These are phyloP conservation scores for Fusarium sulawesiense DNA, from an alignment of 2,329 filamentous ascomycete species.

Conservation along the genomic window DNA sequence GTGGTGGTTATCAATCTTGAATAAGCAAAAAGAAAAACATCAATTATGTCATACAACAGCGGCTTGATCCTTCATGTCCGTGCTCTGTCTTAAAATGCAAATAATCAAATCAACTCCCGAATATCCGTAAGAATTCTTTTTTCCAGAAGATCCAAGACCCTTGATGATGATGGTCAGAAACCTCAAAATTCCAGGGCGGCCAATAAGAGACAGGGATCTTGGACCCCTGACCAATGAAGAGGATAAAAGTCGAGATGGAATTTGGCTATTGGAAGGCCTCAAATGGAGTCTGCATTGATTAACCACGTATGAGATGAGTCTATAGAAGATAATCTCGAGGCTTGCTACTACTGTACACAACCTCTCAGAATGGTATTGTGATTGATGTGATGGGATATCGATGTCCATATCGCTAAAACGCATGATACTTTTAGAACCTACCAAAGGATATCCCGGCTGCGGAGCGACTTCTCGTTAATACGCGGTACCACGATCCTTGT, in stretches of 20 bases:
- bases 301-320: slow-evolving; percentile 8
- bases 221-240: slow-evolving; percentile 36
- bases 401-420: slow-evolving; percentile 4
- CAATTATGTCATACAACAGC: slow-evolving; percentile 17
- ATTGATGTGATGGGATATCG: not conserved
- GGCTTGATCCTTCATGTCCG: slow-evolving; percentile 16
- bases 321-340: not conserved
- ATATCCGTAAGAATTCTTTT: slow-evolving; percentile 5
- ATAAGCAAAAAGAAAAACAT: not conserved
- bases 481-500: slow-evolving; percentile 12
- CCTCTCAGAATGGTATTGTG: not conserved
- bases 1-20: not conserved
- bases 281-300: slow-evolving; percentile 11
- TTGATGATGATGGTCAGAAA: slow-evolving; percentile 23
- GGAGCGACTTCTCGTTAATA: slow-evolving; percentile 6
- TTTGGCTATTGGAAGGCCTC: slow-evolving; percentile 28
- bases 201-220: slow-evolving; percentile 30
- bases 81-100: slow-evolving; percentile 3
- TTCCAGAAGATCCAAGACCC: slow-evolving; percentile 8
- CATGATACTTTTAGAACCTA: slow-evolving; percentile 22
- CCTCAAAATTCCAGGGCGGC: slow-evolving; percentile 36
- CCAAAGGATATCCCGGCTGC: slow-evolving; percentile 29
- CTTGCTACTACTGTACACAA: not conserved
- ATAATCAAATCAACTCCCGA: not conserved
- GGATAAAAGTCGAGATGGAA: slow-evolving; percentile 2